Evolutionary conservation across 805 yeast genomes (phyloP).

Genomic region (Millerago galiae): DNA sequence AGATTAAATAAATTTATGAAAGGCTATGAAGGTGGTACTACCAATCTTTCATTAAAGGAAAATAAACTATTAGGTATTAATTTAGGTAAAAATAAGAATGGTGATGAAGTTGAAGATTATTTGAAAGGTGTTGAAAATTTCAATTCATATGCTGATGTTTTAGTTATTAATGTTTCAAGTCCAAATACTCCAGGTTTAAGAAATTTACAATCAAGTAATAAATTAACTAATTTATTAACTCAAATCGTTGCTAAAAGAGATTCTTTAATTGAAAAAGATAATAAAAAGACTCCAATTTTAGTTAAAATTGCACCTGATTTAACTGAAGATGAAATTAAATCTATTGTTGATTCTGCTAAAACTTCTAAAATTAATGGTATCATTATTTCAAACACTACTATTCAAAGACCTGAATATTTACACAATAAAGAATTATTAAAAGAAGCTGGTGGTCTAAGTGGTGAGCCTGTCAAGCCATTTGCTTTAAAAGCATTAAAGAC

Average conservation of each 20-base stretch:
- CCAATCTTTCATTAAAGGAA: conserved; percentile 46
- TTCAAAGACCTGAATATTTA: conserved; percentile 67
- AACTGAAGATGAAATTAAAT: conserved; percentile 68
- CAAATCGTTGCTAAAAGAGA: conserved; percentile 69
- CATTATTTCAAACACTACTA: conserved; percentile 86
- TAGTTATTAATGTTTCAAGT: conserved; percentile 87
- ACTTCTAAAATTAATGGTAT: conserved; percentile 82
- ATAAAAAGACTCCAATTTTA: conserved; percentile 64
- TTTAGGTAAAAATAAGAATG: conserved; percentile 86
- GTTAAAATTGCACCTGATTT: conserved; percentile 95
- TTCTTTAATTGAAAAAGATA: conserved; percentile 34
- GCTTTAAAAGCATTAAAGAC: conserved; percentile 64
- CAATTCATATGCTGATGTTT: conserved; percentile 80
- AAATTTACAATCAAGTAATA: conserved; percentile 72
- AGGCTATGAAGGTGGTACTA: conserved; percentile 18
- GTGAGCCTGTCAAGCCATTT: conserved; percentile 81
- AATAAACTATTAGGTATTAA: conserved; percentile 73
- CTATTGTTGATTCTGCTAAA: conserved; percentile 78
- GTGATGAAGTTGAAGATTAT: conserved; percentile 86
- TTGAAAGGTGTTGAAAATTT: conserved; percentile 75
- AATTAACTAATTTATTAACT: conserved; percentile 59
- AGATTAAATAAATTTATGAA: conserved; percentile 46
- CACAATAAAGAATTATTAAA: conserved; percentile 41
- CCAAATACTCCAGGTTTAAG: conserved; percentile 96
- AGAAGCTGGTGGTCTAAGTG: conserved; percentile 86